Evolutionary conservation across 192 early-diverging fungal species (phyloP), one percentile per base, ranked within the genome.

Genomic region (Podila epicladia): DNA sequence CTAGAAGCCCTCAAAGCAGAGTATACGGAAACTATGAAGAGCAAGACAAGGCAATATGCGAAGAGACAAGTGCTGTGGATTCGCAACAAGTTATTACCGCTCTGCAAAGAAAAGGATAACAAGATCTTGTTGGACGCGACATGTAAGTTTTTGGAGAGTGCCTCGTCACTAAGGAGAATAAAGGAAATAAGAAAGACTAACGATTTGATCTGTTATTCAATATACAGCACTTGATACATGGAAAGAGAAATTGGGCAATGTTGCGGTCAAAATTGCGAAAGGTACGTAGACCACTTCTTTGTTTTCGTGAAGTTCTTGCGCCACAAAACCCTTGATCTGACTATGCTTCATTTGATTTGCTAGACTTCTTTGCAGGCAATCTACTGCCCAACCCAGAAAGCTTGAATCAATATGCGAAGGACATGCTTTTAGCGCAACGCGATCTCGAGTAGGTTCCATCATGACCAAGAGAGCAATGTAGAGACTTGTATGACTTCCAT

Each of bases 21-120:
- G 11, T 92, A 92, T 22, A 76, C 94, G 26, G 93, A 95, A 53
- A 83, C 82, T 1, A 98, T 99, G 96, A 98, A 97, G 76, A 75
- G 79, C 5, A 90, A 87, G 7, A 99, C 96, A n/a, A 82, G 96
- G 29, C 89, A 93, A 49, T 99, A 99, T 79, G 95, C 97, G 20
- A 88, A 92, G 51, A 76, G 89, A 38, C 95, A 97, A 73, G 85
- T 95, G 0, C 83, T 85, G 19, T 97, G 95, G 95, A 94, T 97
- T 31, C 84, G 85, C 28, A 96, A 96, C 74, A 94, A 93, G 58
- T 75, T 96, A 26, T 61, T 91, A 37, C 86, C 68, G 65, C 82
- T 74, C 24, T 89, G 64, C 60, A 37, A 67, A 58, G 83, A 70
- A 62, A 82, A 51, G 35, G 72, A 73, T 83, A n/a, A 74, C 60